Percentiles rank a stretch among this genome's conserved stretches.
These are phyloP conservation scores for Tolypocladium guangdongense DNA, from an alignment of 2,329 filamentous ascomycete genomes.

Conservation along the genomic window DNA sequence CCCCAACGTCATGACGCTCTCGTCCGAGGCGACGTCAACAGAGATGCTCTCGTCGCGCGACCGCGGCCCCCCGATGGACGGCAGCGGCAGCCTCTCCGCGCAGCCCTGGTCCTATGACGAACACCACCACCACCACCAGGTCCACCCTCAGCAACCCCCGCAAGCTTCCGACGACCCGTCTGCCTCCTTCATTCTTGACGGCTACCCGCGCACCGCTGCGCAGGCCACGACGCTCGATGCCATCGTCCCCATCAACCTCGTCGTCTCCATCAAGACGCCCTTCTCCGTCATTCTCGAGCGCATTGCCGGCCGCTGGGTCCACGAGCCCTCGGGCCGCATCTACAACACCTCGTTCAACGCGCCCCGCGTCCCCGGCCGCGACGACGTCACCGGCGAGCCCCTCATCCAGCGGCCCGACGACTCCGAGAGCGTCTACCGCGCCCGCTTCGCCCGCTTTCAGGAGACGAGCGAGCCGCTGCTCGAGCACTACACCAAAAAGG, in stretches of 20 bases:
- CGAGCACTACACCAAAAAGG: constrained; percentile 77
- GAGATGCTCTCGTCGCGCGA: constrained; percentile 18
- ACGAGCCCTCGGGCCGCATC: constrained; percentile 79
- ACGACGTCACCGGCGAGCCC: constrained; percentile 84
- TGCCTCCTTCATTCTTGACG: constrained; percentile 90
- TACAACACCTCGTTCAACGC: constrained; percentile 94
- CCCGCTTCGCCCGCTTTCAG: constrained; percentile 71
- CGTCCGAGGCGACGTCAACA: constrained; percentile 29
- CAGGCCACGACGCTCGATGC: constrained; percentile 71
- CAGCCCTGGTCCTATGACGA: constrained; percentile 18
- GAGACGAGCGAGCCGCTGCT: constrained; percentile 78
- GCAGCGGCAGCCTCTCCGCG: constrained; percentile 28
- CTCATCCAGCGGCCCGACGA: constrained; percentile 80
- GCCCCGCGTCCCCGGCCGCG: constrained; percentile 66
- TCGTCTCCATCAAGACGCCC: constrained; percentile 77
- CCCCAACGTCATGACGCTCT: constrained; percentile 41
- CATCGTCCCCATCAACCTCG: constrained; percentile 89
- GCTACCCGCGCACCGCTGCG: constrained; percentile 77
- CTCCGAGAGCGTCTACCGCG: constrained; percentile 73
- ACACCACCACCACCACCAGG: constrained; percentile 7
- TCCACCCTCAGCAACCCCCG: constrained; percentile 10
- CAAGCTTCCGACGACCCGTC: constrained; percentile 55
- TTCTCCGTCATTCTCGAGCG: constrained; percentile 77
- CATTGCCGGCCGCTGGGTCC: constrained; percentile 87
- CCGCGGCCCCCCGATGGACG: constrained; percentile 21